Percentiles rank a stretch among this genome's conserved stretches.
Conservation (phyloP, 169 alveolate genomes). For the Plasmodium reichenowi region DNA sequence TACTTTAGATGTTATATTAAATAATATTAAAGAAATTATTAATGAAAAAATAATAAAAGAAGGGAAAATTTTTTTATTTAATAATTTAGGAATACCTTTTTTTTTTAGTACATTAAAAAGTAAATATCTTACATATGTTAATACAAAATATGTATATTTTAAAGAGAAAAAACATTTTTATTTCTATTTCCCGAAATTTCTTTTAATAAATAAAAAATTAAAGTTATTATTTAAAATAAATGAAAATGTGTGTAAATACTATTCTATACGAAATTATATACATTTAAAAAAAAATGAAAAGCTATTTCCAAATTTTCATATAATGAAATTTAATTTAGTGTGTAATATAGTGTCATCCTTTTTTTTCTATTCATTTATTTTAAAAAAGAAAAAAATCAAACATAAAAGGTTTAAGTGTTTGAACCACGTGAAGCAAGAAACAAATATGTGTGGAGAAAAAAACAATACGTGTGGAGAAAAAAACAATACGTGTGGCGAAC, state of each 20-base stretch:
- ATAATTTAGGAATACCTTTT: slow-evolving; percentile 46
- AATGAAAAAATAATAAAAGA: slow-evolving; percentile 23
- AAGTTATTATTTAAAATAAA: slow-evolving; percentile 11
- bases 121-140: slow-evolving; percentile 22
- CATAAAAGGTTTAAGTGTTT: background rate
- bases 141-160: slow-evolving; percentile 29
- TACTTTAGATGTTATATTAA: background rate
- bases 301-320: slow-evolving; percentile 7
- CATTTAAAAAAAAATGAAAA: slow-evolving; percentile 12
- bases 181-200: slow-evolving; percentile 51
- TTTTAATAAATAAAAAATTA: slow-evolving; percentile 9
- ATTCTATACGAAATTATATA: slow-evolving; percentile 12
- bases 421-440: too few relatives aligned
- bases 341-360: slow-evolving; percentile 34
- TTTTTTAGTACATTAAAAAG: slow-evolving; percentile 32
- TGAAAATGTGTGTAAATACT: slow-evolving; percentile 11
- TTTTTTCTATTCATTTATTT: slow-evolving; percentile 24
- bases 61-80: slow-evolving; percentile 31
- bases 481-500: too few relatives aligned
- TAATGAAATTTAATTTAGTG: slow-evolving; percentile 26
- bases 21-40: slow-evolving; percentile 19
- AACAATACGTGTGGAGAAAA: background rate
- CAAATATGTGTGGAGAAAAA: background rate
- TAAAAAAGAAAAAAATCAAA: slow-evolving; percentile 12
- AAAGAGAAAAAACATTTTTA: slow-evolving; percentile 37